A percentile compares a stretch with the other conserved stretches of the same genome.
Evolutionary conservation across 164 flowering plant species (phyloP).

Genomic region (Magnolia officinalis): DNA sequence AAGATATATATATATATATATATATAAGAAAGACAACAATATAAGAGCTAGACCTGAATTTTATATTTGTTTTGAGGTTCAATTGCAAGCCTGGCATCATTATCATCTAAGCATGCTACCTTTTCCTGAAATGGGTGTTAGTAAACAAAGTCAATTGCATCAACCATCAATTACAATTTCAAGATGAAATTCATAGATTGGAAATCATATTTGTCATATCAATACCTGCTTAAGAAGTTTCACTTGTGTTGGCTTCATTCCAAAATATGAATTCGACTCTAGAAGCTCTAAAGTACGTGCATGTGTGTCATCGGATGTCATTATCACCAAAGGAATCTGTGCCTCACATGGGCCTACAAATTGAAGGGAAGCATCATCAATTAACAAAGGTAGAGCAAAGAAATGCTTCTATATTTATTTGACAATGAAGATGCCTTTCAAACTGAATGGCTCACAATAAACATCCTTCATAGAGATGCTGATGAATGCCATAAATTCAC

Average conservation of each 20-base stretch:
- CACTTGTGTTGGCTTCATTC: constrained; percentile 84
- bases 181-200: neutral
- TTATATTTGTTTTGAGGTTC: constrained; percentile 73
- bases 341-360: constrained; percentile 45
- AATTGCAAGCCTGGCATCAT: constrained; percentile 89
- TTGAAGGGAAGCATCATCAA: constrained; percentile 9
- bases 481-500: neutral
- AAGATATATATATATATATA: no score
- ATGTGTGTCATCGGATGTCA: constrained; percentile 99
- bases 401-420: neutral
- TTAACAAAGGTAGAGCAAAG: constrained; percentile 1
- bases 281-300: constrained; percentile 61
- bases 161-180: neutral
- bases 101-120: constrained; percentile 94
- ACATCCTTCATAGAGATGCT: neutral
- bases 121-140: constrained; percentile 62
- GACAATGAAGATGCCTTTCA: neutral
- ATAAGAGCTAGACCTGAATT: constrained; percentile 62
- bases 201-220: neutral
- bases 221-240: constrained; percentile 89
- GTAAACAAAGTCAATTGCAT: neutral
- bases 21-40: neutral
- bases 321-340: constrained; percentile 80
- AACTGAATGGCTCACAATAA: neutral
- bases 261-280: constrained; percentile 84